phyloP scores from a whole-genome alignment of 495 filamentous ascomycete genomes.

The Bacidia gigantensis region DNA sequence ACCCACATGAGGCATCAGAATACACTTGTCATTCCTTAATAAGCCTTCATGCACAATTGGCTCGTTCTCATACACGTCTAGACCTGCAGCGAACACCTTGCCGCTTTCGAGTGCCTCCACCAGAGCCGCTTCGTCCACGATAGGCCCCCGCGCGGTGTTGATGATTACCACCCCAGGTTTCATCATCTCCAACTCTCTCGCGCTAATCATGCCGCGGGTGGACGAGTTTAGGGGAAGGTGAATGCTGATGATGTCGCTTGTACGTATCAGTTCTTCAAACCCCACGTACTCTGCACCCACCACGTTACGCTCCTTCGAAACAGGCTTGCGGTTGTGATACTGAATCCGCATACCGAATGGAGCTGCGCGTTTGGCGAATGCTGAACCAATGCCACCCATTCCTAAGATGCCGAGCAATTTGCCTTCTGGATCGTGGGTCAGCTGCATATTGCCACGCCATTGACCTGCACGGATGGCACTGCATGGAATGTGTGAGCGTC shows the following conservation, averaged over 20 bases:
- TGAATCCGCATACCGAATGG: conserved; percentile 58
- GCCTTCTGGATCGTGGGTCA: conserved; percentile 53
- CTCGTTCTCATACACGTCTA: conserved; percentile 64
- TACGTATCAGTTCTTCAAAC: conserved; percentile 37
- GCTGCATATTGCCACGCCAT: conserved; percentile 37
- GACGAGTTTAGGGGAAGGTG: conserved; percentile 61
- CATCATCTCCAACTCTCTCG: conserved; percentile 49
- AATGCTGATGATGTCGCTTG: conserved; percentile 58
- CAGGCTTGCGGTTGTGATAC: conserved; percentile 54
- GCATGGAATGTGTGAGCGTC: conserved; percentile 50
- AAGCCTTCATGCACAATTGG: conserved; percentile 58
- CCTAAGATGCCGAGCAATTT: conserved; percentile 71
- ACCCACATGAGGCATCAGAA: conserved; percentile 72
- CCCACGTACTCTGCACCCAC: conserved; percentile 17
- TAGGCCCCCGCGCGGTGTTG: conserved; percentile 62
- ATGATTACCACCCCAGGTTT: conserved; percentile 49
- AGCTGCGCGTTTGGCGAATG: conserved; percentile 54
- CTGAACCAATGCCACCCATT: conserved; percentile 71
- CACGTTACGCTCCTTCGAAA: conserved; percentile 36
- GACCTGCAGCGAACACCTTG: conserved; percentile 54
- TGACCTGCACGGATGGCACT: conserved; percentile 45
- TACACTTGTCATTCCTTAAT: conserved; percentile 51
- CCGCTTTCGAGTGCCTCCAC: conserved; percentile 50
- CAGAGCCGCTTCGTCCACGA: conserved; percentile 58
- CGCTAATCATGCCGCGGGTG: conserved; percentile 52